Evolutionary conservation across 148 eudicot species (phyloP).

Genomic region (Rhododendron williamsianum): DNA sequence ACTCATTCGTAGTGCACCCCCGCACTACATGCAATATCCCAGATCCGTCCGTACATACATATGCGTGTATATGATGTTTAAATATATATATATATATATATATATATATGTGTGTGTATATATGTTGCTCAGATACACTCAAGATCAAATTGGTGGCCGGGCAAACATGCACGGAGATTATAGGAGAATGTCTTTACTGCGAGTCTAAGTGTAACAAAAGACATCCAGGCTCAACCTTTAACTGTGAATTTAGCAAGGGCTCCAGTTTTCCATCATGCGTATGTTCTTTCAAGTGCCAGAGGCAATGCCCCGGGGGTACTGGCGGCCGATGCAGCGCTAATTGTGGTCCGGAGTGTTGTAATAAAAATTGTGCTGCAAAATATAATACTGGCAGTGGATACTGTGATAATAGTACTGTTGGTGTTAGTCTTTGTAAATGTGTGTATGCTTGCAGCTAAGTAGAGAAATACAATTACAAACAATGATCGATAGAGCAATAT

Average conservation of each 20-base stretch:
- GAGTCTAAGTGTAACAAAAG: background rate
- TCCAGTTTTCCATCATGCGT: background rate
- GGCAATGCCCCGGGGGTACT: background rate
- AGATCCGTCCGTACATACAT: too few species aligned
- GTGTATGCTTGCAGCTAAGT: background rate
- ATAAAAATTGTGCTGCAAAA: background rate
- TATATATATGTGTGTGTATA: background rate
- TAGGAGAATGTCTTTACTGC: background rate
- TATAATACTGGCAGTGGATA: background rate
- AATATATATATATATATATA: background rate
- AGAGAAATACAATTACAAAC: too few species aligned
- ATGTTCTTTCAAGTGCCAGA: background rate
- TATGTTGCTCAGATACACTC: background rate
- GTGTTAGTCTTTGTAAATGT: background rate
- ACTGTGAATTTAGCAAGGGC: too few species aligned
- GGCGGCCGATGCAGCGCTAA: background rate
- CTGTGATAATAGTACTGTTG: background rate
- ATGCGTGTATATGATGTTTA: background rate
- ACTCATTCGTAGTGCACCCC: too few species aligned
- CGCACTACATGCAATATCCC: too few species aligned
- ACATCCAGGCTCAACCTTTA: too few species aligned
- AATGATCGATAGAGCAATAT: too few species aligned
- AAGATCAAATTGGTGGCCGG: background rate
- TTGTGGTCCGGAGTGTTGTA: background rate
- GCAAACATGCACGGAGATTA: background rate